These are phyloP conservation scores for Cercophora sp. DNA, from an alignment of 495 filamentous ascomycete genomes.

Conservation along the genomic window DNA sequence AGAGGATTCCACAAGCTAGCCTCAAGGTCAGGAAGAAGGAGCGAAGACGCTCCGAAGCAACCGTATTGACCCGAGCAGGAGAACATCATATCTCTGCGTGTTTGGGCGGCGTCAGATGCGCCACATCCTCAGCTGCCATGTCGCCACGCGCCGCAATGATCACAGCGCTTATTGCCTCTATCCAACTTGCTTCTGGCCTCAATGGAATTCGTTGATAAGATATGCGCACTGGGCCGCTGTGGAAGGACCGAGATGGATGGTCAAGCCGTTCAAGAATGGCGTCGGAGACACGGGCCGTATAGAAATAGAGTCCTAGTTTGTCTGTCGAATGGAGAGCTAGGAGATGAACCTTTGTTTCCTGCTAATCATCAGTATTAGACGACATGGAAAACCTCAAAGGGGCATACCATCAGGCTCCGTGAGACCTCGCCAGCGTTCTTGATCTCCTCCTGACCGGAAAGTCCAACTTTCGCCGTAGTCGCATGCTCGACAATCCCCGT, in stretches of 20 bases:
- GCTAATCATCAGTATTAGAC: neutral
- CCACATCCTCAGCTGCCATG: neutral
- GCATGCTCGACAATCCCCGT: neutral
- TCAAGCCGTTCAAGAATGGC: neutral
- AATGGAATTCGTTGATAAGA: neutral
- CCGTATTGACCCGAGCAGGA: neutral
- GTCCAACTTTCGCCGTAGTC: neutral
- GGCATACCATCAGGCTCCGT: neutral
- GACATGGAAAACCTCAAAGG: neutral
- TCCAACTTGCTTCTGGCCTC: neutral
- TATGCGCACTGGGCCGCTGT: neutral
- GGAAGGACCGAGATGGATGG: neutral
- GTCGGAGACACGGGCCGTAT: neutral
- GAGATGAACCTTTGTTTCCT: neutral
- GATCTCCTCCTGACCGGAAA: neutral
- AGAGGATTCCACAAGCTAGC: no score
- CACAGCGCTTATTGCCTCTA: neutral
- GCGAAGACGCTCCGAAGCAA: neutral
- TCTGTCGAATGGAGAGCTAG: neutral
- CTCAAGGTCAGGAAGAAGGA: neutral
- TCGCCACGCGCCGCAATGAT: neutral
- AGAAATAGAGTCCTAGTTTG: neutral
- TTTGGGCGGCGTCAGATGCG: neutral
- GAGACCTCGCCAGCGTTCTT: neutral
- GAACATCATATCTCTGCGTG: neutral